Conservation (phyloP, 176 grass and related monocot genomes). For the Rhynchospora pubera region DNA sequence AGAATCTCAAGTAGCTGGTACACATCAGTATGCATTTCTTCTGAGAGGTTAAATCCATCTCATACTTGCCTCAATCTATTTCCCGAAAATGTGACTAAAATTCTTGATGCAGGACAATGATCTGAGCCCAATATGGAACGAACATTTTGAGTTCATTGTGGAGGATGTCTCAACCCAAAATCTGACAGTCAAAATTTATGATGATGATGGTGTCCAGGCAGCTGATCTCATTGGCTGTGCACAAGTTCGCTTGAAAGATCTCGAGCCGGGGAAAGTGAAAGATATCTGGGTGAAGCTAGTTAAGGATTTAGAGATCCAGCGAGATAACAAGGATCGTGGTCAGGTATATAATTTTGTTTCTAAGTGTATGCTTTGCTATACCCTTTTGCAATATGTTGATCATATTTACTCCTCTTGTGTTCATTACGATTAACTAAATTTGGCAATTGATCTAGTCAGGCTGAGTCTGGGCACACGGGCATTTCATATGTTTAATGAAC, state of each 20-base stretch:
- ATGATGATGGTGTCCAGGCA: conserved; percentile 90
- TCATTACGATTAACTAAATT: neutral
- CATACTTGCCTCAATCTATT: neutral
- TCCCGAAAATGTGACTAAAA: neutral
- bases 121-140: conserved; percentile 94
- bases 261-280: conserved; percentile 90
- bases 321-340: conserved; percentile 84
- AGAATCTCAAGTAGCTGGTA: neutral
- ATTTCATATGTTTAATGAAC: neutral
- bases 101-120: conserved; percentile 59
- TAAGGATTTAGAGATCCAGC: conserved; percentile 91
- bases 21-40: neutral
- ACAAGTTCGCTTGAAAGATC: conserved; percentile 64
- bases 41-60: neutral
- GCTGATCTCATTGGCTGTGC: conserved; percentile 90
- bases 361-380: neutral
- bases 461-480: neutral
- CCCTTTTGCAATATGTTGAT: neutral
- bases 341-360: conserved; percentile 38
- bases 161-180: conserved; percentile 72
- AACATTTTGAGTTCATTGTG: conserved; percentile 90
- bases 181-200: conserved; percentile 82
- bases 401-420: neutral
- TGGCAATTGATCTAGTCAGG: neutral
- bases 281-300: conserved; percentile 94